phyloP scores from a whole-genome alignment of 2,329 filamentous ascomycete genomes.

The Aspergillus sp. region DNA sequence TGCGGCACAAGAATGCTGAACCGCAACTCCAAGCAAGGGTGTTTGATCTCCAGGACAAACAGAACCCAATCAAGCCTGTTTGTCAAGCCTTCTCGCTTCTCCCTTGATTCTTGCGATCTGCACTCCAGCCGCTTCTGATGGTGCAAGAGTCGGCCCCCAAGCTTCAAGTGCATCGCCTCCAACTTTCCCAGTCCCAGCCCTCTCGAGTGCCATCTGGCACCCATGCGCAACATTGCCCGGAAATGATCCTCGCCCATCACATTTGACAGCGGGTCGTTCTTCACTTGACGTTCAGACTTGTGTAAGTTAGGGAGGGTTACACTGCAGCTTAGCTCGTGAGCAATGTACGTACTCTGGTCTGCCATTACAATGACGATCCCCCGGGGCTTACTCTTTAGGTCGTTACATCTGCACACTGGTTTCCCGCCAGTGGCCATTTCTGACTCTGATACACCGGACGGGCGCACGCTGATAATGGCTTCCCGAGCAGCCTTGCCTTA shows the following conservation, averaged over 20 bases:
- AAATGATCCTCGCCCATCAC: neutral
- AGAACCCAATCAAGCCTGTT: neutral
- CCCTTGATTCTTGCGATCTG: conserved; percentile 2
- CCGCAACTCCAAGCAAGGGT: conserved; percentile 7
- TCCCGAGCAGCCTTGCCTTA: neutral
- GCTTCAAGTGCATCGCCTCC: neutral
- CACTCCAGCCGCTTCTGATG: neutral
- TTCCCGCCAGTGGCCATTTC: neutral
- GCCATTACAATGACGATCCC: neutral
- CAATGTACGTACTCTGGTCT: too few species aligned
- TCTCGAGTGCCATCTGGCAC: neutral
- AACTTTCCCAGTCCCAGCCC: too few species aligned
- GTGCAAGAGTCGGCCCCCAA: neutral
- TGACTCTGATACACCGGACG: neutral
- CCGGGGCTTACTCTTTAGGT: neutral
- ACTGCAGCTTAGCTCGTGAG: neutral
- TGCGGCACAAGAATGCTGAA: conserved; percentile 7
- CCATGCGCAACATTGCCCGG: neutral
- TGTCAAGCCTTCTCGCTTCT: neutral
- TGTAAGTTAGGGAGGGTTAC: conserved; percentile 1
- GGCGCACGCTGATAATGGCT: neutral
- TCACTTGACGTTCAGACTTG: too few species aligned
- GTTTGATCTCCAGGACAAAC: neutral
- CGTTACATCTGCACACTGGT: neutral
- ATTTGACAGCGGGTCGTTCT: neutral